Base-by-base conservation (phyloP, 1,284 basidiomycete genomes). In the Malassezia sp. region DNA sequence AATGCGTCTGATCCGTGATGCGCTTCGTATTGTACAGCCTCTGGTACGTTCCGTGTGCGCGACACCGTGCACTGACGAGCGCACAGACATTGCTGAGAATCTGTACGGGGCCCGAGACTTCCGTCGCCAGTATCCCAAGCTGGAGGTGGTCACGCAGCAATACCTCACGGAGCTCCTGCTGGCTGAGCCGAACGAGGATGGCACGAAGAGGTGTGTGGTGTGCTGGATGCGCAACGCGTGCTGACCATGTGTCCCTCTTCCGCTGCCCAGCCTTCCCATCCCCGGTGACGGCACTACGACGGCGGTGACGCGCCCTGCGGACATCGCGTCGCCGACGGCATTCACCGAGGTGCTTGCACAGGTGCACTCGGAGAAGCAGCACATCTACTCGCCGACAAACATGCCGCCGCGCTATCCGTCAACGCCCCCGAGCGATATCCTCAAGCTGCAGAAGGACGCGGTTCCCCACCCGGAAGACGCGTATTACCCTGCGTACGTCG, bases 51-150 rank as follows among this genome's bases (percentile, higher is more conserved):
- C 39, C 45, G 50, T 50, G 14, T 34, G 45, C 26, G 36, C 43
- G 31, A 42, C 34, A 10, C 15, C n/a, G n/a, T 26, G 26, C 22
- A 12, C 26, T 28, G 9, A 24, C 28, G n/a, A n/a, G n/a, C n/a
- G n/a, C 38, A 11, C 47, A 27, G 56, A 61, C 47, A 42, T 55
- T 14, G 59, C 60, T 18, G 45, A 51, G 52, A 57, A 70, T 55
- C 34, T 62, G 34, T 95, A 95, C 78, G 87, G 82, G 81, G 86
- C 89, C 73, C 85, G 89, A 53, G 89, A 95, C 73, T 84, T 89
- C 62, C 81, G 90, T 51, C 80, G 89, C 50, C 80, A 81, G 45
- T 93, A 89, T 73, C 88, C 89, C 24, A 82, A 83, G 63, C 80
- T 88, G 37, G 60, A 66, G 28, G 63, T 68, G 55, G 59, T 70